Base-by-base conservation (phyloP, 2,329 filamentous ascomycete genomes). In the Tolypocladium tundrense region DNA sequence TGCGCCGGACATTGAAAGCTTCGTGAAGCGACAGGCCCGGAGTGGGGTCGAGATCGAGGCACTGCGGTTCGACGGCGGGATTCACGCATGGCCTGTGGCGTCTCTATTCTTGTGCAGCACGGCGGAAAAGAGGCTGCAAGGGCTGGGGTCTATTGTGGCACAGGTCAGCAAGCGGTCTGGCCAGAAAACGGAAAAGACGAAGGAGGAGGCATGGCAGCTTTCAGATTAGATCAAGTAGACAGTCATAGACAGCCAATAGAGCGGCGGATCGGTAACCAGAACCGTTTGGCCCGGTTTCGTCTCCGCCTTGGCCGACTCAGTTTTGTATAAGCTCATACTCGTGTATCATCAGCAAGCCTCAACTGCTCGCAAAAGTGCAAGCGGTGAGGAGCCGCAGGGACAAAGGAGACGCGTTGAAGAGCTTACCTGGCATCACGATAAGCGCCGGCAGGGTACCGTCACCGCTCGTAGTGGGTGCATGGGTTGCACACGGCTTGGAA, bases 1-100 rank as follows among this genome's bases (percentile, higher is more conserved):
- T 62, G 85, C 84, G 1, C 81, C 84, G 0, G 88, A 91, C 62
- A 87, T 90, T 21, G 76, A 82, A 62, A 76, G 79, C 31, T 73
- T 91, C 60, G 75, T 88, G 14, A 70, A 72, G 14, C 71, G 81
- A 37, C 75, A 90, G 58, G 74, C 77, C 58, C 77, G 77, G 54
- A 76, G 79, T 16, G 79, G 79, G 3, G 71, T 83, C 40, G 69
- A 79, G 42, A 78, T 88, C n/a, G 75, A 78, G 57, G 78, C 77
- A 57, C 76, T 82, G 64, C 82, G 84, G 66, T 84, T 89, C 63
- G 72, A 77, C 35, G 86, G 83, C 16, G 86, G 84, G 3, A 86
- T 94, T 59, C 90, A 95, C 70, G 90, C 87, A 13, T 95, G 90
- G 91, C 89, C 90, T 0, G 86, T 95, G 24, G 88, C 87, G 11